These are phyloP conservation scores for Linum lewisii DNA, from an alignment of 345 rosid genomes.

Conservation along the genomic window DNA sequence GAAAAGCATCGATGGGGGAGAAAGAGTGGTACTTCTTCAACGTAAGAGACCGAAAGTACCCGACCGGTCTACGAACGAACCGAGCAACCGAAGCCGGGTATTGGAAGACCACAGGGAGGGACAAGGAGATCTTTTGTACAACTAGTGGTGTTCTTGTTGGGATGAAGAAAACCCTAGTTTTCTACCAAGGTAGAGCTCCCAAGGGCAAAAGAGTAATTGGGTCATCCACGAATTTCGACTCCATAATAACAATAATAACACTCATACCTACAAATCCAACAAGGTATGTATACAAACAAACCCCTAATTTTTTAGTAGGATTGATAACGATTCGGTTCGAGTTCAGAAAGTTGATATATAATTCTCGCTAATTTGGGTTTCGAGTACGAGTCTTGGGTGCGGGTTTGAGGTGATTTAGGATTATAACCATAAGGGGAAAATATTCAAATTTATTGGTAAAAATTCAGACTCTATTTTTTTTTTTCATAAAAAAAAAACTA, in stretches of 20 bases:
- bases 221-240: constrained; percentile 1
- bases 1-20: constrained; percentile 4
- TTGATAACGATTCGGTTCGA: too few relatives aligned
- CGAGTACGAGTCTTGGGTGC: too few relatives aligned
- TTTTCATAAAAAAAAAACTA: too few relatives aligned
- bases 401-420: too few relatives aligned
- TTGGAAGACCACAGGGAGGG: constrained; percentile 4
- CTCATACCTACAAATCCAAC: background rate
- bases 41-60: constrained; percentile 6
- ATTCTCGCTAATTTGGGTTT: too few relatives aligned
- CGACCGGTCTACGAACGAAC: constrained; percentile 3
- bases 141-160: background rate
- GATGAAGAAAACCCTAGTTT: constrained; percentile 7
- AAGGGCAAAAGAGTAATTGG: constrained; percentile 2
- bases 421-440: too few relatives aligned
- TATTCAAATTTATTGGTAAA: too few relatives aligned
- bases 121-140: constrained; percentile 3
- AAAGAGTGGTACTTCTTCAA: constrained; percentile 6
- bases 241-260: background rate
- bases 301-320: too few relatives aligned
- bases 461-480: too few relatives aligned
- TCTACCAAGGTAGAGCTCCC: constrained; percentile 5
- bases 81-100: constrained; percentile 6
- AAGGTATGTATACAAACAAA: background rate
- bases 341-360: too few relatives aligned